A percentile compares a stretch with the other conserved stretches of the same genome.
These are phyloP conservation scores for Ophiocordyceps australis DNA, from an alignment of 2,329 filamentous ascomycete genomes.

Conservation along the genomic window DNA sequence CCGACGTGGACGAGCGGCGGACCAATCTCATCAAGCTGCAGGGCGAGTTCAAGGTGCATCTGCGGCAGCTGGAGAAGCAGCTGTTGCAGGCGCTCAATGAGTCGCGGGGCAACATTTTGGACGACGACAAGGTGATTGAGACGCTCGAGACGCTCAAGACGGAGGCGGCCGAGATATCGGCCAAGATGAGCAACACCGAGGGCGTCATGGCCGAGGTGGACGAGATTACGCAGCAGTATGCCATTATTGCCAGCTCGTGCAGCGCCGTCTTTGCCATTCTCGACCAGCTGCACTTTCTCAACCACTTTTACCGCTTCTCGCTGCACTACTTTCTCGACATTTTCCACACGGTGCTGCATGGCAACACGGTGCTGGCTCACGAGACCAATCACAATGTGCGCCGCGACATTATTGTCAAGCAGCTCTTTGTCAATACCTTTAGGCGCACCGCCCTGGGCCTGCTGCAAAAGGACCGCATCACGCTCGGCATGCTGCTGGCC, in stretches of 20 bases:
- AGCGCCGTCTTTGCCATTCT: constrained; percentile 94
- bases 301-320: constrained; percentile 99
- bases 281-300: constrained; percentile 93
- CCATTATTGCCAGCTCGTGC: constrained; percentile 82
- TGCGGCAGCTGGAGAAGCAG: constrained; percentile 86
- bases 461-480: constrained; percentile 85
- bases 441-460: constrained; percentile 85
- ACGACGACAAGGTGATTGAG: constrained; percentile 96
- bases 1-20: constrained; percentile 88
- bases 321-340: constrained; percentile 97
- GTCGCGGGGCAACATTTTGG: constrained; percentile 91
- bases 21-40: constrained; percentile 98
- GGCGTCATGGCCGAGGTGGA: constrained; percentile 98
- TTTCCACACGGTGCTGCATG: constrained; percentile 78
- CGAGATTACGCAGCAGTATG: constrained; percentile 86
- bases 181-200: constrained; percentile 91
- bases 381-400: constrained; percentile 62
- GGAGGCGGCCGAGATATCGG: constrained; percentile 87
- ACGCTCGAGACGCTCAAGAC: constrained; percentile 96
- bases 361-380: constrained; percentile 53
- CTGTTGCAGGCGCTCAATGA: constrained; percentile 91
- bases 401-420: constrained; percentile 76
- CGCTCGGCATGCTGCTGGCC: constrained; percentile 82
- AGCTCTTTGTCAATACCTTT: constrained; percentile 82
- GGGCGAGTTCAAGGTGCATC: constrained; percentile 97